A percentile compares a stretch with the other conserved stretches of the same genome.
Conservation (phyloP, 768 basidiomycete species). For the Austroboletus festivus region DNA sequence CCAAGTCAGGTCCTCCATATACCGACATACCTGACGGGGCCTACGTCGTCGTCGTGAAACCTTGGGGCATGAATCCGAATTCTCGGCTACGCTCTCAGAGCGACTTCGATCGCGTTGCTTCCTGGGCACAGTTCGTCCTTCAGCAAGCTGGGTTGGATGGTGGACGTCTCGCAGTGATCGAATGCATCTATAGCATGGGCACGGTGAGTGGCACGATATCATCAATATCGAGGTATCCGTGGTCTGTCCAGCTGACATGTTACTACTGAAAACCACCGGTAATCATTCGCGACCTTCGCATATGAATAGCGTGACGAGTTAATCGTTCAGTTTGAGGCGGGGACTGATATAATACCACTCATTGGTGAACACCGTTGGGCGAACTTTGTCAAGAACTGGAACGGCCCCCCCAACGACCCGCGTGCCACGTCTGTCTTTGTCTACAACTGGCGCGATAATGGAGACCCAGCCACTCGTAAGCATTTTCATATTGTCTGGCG, state of each 20-base stretch:
- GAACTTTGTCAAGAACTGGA: conserved; percentile 12
- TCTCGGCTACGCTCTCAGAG: conserved; percentile 4
- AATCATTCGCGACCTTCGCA: background rate
- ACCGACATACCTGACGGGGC: conserved; percentile 16
- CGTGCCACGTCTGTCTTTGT: conserved; percentile 23
- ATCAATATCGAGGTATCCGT: too few species aligned
- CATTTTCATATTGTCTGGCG: background rate
- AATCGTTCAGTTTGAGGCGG: conserved; percentile 25
- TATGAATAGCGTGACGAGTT: conserved; percentile 26
- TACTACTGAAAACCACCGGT: background rate
- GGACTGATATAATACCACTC: conserved; percentile 25
- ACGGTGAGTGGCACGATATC: conserved; percentile 23
- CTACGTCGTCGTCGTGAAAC: conserved; percentile 24
- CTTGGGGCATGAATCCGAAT: conserved; percentile 20
- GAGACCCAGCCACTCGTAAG: conserved; percentile 30
- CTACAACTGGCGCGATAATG: conserved; percentile 31
- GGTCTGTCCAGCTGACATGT: background rate
- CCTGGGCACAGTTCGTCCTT: conserved; percentile 26
- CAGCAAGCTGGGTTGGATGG: conserved; percentile 16
- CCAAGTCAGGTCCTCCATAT: conserved; percentile 29
- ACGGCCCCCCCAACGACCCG: conserved; percentile 6
- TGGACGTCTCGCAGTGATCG: conserved; percentile 11
- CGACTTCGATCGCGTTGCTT: conserved; percentile 23
- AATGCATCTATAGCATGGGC: conserved; percentile 28
- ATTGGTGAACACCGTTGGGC: conserved; percentile 29